A percentile compares a stretch with the other conserved stretches of the same genome.
Conservation (phyloP, 306 rosid genomes). For the Myrica gale region DNA sequence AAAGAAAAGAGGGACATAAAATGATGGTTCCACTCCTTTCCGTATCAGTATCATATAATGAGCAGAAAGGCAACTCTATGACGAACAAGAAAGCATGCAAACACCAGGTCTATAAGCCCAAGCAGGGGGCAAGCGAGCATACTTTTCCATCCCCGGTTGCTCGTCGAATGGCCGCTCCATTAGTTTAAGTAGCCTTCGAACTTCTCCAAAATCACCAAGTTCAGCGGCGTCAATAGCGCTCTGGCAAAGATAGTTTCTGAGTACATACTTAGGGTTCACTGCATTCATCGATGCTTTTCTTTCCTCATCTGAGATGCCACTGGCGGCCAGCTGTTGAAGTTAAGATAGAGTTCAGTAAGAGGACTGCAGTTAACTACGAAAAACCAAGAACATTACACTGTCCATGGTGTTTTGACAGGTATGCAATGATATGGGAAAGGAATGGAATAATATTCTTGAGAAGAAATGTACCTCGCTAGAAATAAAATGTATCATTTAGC, state of each 20-base stretch:
- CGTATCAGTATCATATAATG: conserved; percentile 25
- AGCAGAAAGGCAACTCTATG: conserved; percentile 45
- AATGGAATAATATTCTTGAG: neutral
- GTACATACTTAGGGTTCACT: conserved; percentile 85
- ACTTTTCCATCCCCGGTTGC: conserved; percentile 98
- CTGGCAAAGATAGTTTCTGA: conserved; percentile 95
- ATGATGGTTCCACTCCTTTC: neutral
- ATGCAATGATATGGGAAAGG: neutral
- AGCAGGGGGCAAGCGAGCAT: conserved; percentile 97
- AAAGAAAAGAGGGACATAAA: neutral
- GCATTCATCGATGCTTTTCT: conserved; percentile 74
- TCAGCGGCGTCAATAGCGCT: conserved; percentile 95
- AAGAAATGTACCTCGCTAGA: neutral
- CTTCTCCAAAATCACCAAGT: conserved; percentile 85
- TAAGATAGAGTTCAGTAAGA: conserved; percentile 9
- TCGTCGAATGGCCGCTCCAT: conserved; percentile 89
- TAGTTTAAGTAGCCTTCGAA: conserved; percentile 68
- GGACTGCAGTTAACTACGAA: conserved; percentile 6
- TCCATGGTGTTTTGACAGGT: neutral
- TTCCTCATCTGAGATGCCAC: conserved; percentile 75
- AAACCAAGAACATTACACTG: neutral
- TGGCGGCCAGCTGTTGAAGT: conserved; percentile 65
- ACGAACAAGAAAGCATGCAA: conserved; percentile 98
- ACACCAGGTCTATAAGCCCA: conserved; percentile 99
- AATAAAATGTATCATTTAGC: neutral